phyloP scores from a whole-genome alignment of 495 filamentous ascomycete species.

The Xylaria cubensis region DNA sequence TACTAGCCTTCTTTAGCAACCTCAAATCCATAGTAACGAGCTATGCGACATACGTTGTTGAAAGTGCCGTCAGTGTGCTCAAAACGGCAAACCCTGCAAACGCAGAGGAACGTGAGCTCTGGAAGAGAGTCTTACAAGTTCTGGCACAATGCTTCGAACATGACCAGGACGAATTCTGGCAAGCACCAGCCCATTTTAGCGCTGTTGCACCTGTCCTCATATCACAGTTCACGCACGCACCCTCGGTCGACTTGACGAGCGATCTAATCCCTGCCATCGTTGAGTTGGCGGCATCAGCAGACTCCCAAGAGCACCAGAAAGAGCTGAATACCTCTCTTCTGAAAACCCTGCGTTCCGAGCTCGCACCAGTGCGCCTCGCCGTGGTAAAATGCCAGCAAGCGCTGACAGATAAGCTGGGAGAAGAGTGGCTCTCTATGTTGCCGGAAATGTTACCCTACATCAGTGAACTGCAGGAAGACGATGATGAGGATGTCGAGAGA shows the following conservation, averaged over 20 bases:
- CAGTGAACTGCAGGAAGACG: conserved; percentile 93
- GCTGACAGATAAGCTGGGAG: conserved; percentile 78
- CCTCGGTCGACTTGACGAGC: conserved; percentile 44
- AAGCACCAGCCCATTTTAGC: conserved; percentile 82
- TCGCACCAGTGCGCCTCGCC: conserved; percentile 70
- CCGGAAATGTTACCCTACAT: conserved; percentile 96
- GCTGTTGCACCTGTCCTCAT: conserved; percentile 72
- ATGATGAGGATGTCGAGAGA: conserved; percentile 87
- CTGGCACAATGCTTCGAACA: conserved; percentile 77
- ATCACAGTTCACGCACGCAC: conserved; percentile 67
- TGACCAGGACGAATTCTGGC: conserved; percentile 85
- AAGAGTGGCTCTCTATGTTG: conserved; percentile 89
- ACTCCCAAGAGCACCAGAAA: conserved; percentile 88
- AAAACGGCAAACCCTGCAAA: conserved; percentile 54
- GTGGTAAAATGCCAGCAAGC: conserved; percentile 79
- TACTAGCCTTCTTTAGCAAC: conserved; percentile 76
- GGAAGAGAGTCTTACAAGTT: conserved; percentile 68
- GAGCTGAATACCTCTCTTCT: conserved; percentile 78
- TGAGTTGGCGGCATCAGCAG: conserved; percentile 77
- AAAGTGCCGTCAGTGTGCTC: conserved; percentile 71
- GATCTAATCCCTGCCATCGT: conserved; percentile 65
- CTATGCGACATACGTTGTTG: conserved; percentile 85
- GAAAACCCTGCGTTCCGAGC: conserved; percentile 74
- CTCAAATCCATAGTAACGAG: conserved; percentile 93
- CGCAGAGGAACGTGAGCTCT: conserved; percentile 61